Conservation (phyloP, 495 filamentous ascomycete genomes). For the Xylaria sp. region DNA sequence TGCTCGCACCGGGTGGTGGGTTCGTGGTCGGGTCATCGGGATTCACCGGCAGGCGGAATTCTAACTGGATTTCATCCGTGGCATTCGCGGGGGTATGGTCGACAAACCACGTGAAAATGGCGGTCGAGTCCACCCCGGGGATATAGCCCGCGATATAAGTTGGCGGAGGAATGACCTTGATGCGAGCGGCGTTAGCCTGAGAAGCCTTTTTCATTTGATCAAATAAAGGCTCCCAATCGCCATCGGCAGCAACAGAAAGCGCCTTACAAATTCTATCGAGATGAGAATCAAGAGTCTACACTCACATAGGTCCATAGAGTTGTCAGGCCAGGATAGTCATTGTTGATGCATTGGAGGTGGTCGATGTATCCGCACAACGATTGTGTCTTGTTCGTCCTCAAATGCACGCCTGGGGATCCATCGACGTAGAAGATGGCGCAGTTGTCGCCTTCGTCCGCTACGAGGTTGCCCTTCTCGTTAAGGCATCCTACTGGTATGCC, state of each 20-base stretch:
- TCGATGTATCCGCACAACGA: neutral
- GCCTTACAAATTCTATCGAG: neutral
- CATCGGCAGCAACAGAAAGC: neutral
- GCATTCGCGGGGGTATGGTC: constrained; percentile 1
- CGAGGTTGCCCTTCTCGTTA: neutral
- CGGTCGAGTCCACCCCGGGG: neutral
- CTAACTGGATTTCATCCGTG: neutral
- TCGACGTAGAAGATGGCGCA: neutral
- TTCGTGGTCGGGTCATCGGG: neutral
- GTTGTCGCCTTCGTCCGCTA: neutral
- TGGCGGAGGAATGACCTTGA: neutral
- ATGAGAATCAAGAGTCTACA: neutral
- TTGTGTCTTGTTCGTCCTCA: neutral
- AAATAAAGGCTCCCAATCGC: neutral
- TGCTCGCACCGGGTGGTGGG: neutral
- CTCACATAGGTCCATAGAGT: neutral
- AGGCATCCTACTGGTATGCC: neutral
- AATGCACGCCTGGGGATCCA: neutral
- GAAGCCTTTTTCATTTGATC: neutral
- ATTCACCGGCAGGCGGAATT: neutral
- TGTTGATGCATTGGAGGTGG: neutral
- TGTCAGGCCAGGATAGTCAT: neutral
- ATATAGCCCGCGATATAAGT: constrained; percentile 1
- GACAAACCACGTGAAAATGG: constrained; percentile 5
- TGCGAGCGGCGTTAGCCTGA: neutral